Percentiles rank a stretch among this genome's conserved stretches.
Conservation (phyloP, 2,329 filamentous ascomycete genomes). For the Fusarium chaquense region DNA sequence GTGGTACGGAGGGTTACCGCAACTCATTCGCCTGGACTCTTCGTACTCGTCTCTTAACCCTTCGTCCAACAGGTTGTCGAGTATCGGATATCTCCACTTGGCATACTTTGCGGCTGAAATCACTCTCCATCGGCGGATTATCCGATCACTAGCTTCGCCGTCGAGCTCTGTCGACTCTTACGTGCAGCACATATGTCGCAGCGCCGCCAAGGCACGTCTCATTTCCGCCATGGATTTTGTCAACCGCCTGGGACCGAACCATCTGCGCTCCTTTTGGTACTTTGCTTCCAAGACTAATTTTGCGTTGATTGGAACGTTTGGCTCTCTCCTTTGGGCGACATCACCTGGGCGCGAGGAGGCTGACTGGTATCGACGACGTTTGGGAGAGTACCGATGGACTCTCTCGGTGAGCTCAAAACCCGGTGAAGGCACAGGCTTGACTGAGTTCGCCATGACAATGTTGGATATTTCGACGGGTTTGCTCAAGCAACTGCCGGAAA, state of each 20-base stretch:
- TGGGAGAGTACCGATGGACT: conserved; percentile 95
- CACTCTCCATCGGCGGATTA: conserved; percentile 89
- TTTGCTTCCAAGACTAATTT: conserved; percentile 92
- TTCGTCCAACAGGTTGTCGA: conserved; percentile 63
- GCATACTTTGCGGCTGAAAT: conserved; percentile 96
- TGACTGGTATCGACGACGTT: conserved; percentile 87
- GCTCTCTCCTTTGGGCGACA: conserved; percentile 88
- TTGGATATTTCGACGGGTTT: conserved; percentile 78
- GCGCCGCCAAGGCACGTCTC: conserved; percentile 90
- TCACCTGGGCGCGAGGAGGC: conserved; percentile 89
- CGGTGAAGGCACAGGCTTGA: conserved; percentile 67
- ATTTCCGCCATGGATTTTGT: conserved; percentile 98
- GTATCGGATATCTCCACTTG: conserved; percentile 84
- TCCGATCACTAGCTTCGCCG: conserved; percentile 75
- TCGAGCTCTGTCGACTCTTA: conserved; percentile 74
- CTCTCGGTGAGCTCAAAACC: conserved; percentile 86
- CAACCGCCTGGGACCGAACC: conserved; percentile 86
- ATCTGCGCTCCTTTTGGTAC: conserved; percentile 93
- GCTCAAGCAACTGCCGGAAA: conserved; percentile 76
- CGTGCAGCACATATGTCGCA: conserved; percentile 90
- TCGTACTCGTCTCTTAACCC: conserved; percentile 55
- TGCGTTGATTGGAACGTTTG: conserved; percentile 94
- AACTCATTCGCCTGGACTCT: conserved; percentile 74
- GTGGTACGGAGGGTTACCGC: conserved; percentile 80
- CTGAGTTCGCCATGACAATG: conserved; percentile 81